Evolutionary conservation across 2,329 filamentous ascomycete genomes (phyloP).

Genomic region (Talaromyces sp.): DNA sequence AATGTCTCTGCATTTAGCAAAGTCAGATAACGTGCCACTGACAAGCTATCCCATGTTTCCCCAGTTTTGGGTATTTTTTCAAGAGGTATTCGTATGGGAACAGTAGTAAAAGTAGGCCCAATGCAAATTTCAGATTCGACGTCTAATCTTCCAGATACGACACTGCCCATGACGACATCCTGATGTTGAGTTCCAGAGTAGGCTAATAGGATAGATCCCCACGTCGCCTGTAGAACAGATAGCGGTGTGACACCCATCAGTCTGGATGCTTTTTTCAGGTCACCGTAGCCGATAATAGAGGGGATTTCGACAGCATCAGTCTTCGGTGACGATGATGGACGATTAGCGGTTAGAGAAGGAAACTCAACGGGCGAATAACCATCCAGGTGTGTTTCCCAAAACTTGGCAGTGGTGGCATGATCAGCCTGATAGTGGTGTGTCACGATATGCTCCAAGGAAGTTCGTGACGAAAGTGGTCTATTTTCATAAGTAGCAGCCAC

Average conservation of each 20-base stretch:
- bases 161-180: constrained; percentile 32
- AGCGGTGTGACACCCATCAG: constrained; percentile 25
- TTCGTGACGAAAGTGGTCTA: constrained; percentile 11
- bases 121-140: constrained; percentile 20
- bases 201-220: constrained; percentile 30
- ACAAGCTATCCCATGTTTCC: constrained; percentile 16
- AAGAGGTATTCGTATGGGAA: constrained; percentile 26
- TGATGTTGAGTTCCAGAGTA: constrained; percentile 26
- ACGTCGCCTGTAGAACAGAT: constrained; percentile 29
- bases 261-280: constrained; percentile 26
- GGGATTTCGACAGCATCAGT: constrained; percentile 17
- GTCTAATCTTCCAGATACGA: constrained; percentile 26
- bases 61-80: constrained; percentile 12
- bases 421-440: constrained; percentile 21
- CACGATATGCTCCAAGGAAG: constrained; percentile 20
- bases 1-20: constrained; percentile 19
- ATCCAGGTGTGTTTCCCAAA: constrained; percentile 18
- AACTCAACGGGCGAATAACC: constrained; percentile 17
- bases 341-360: constrained; percentile 19
- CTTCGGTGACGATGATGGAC: constrained; percentile 7
- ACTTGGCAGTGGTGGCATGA: constrained; percentile 14
- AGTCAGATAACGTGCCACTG: constrained; percentile 20
- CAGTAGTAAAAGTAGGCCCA: constrained; percentile 30
- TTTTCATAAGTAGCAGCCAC: constrained; percentile 18
- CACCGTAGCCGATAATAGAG: constrained; percentile 16